These are phyloP conservation scores for Nicotiana undulata DNA, from an alignment of 257 asterid genomes.

Conservation along the genomic window DNA sequence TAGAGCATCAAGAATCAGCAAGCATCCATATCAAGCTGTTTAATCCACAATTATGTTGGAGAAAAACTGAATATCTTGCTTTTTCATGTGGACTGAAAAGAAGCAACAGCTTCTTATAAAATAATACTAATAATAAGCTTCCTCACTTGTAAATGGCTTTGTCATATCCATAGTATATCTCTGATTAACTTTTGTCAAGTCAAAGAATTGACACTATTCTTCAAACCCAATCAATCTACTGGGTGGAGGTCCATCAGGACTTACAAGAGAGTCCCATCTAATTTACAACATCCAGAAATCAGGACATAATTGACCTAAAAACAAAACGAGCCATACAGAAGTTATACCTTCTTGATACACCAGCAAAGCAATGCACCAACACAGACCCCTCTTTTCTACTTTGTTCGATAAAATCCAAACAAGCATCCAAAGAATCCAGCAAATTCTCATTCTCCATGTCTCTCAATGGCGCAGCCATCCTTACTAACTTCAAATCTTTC, in stretches of 20 bases:
- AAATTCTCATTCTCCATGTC: conserved; percentile 86
- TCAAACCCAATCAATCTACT: neutral
- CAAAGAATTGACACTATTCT: neutral
- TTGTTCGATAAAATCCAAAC: conserved; percentile 81
- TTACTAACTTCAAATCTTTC: conserved; percentile 69
- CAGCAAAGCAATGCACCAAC: conserved; percentile 97
- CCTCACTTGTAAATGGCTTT: neutral
- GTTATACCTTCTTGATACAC: conserved; percentile 91
- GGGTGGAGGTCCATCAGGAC: neutral
- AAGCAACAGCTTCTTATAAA: neutral
- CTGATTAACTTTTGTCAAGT: neutral
- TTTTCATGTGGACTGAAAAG: neutral
- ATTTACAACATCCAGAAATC: neutral
- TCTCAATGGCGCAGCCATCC: conserved; percentile 91
- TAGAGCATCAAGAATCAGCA: neutral
- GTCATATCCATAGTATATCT: neutral
- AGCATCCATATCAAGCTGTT: neutral
- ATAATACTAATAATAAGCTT: neutral
- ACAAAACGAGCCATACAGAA: neutral
- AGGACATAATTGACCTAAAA: neutral
- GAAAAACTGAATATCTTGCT: neutral
- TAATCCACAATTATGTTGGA: neutral
- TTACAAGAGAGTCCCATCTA: neutral
- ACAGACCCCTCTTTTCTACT: conserved; percentile 81
- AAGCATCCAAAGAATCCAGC: conserved; percentile 78